A percentile compares a stretch with the other conserved stretches of the same genome.
These are phyloP conservation scores for Cornus kousa DNA, from an alignment of 148 eudicot genomes.

Conservation along the genomic window DNA sequence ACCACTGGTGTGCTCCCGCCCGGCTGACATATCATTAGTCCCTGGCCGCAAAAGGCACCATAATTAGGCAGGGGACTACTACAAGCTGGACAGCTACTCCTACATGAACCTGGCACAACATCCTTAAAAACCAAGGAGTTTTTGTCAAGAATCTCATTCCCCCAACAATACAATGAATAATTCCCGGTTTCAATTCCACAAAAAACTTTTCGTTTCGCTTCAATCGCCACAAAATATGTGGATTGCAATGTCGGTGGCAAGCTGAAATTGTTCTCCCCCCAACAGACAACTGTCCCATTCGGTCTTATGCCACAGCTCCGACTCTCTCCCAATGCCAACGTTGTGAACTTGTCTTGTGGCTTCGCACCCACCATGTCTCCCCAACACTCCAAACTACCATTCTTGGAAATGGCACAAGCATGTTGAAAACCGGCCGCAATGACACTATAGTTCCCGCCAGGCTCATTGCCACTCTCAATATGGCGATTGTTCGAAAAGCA, in stretches of 20 bases:
- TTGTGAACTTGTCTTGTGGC: conserved; percentile 44
- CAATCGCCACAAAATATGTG: conserved; percentile 39
- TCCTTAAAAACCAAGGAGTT: conserved; percentile 30
- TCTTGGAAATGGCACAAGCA: conserved; percentile 51
- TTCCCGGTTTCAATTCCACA: conserved; percentile 61
- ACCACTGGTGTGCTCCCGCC: too few relatives aligned
- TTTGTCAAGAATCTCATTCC: conserved; percentile 32
- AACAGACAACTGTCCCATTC: conserved; percentile 63
- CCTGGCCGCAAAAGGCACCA: conserved; percentile 38
- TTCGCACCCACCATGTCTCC: conserved; percentile 34
- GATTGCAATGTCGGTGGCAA: conserved; percentile 36
- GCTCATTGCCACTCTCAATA: conserved; percentile 24
- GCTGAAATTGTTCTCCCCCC: conserved; percentile 53
- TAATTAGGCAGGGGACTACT: conserved; percentile 36
- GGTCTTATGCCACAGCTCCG: conserved; percentile 54
- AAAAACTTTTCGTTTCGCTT: conserved; percentile 45
- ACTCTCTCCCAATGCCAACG: conserved; percentile 63
- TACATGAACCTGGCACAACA: conserved; percentile 69
- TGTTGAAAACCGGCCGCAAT: conserved; percentile 47
- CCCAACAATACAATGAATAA: conserved; percentile 73
- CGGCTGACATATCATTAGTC: conserved; percentile 42
- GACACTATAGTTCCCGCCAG: conserved; percentile 41
- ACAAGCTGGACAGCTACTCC: conserved; percentile 43
- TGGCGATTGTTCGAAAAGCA: conserved; percentile 31
- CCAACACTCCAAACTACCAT: conserved; percentile 67